phyloP scores from a whole-genome alignment of 345 rosid genomes.

The Eutrema japonicum region DNA sequence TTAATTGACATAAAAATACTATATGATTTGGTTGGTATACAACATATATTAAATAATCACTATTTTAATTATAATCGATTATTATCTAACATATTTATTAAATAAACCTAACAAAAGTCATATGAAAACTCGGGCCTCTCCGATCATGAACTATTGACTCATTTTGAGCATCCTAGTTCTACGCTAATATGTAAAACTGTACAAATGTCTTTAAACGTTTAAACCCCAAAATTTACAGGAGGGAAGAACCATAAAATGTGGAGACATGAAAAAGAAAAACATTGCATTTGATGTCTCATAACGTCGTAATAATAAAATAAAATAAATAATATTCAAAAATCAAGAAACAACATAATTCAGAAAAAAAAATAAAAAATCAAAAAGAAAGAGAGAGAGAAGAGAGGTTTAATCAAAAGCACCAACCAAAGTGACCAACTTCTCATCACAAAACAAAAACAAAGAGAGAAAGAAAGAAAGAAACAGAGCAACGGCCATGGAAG shows the following conservation, averaged over 20 bases:
- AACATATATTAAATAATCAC: too few species aligned
- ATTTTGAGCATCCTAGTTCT: neutral
- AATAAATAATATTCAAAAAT: constrained; percentile 5
- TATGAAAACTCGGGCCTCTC: too few species aligned
- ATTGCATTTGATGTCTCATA: constrained; percentile 28
- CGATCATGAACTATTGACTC: too few species aligned
- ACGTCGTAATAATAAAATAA: neutral
- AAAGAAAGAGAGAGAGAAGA: constrained; percentile 17
- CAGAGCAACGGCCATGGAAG: constrained; percentile 54
- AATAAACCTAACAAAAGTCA: too few species aligned
- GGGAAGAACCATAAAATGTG: neutral
- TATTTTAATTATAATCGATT: too few species aligned
- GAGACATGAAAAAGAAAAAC: constrained; percentile 5
- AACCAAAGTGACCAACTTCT: constrained; percentile 35
- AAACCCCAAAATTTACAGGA: neutral
- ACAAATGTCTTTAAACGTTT: neutral
- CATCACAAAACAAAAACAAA: constrained; percentile 8
- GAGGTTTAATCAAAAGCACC: constrained; percentile 34
- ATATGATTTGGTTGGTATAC: too few species aligned
- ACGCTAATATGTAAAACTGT: too few species aligned
- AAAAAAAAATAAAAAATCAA: neutral
- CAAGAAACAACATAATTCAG: constrained; percentile 26
- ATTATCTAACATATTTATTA: too few species aligned
- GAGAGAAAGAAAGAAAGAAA: constrained; percentile 14
- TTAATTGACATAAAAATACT: too few species aligned